Base-by-base conservation (phyloP, 2,329 filamentous ascomycete genomes). In the Colletotrichum chlorophyti region DNA sequence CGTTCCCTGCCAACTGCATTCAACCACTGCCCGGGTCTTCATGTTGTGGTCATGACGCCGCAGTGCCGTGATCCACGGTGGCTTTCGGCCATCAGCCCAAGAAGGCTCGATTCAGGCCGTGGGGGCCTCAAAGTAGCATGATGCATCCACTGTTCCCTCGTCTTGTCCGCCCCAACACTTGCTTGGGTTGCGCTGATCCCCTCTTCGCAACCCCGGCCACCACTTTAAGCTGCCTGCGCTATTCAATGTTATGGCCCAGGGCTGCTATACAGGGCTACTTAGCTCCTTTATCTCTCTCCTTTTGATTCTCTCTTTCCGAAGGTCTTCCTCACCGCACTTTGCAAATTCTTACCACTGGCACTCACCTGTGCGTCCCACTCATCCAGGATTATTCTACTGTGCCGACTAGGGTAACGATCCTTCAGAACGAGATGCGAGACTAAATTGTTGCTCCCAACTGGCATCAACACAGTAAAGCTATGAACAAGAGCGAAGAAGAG, bases 301-400 rank as follows among this genome's bases (percentile, higher is more conserved):
- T 50, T 26, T 29, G 10, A 10, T 10, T n/a, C 26, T 8, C 42
- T 45, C 27, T 21, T 45, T 29, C 14, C 34, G 17, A 32, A 4
- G 50, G 26, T 8, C 37, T 32, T 27, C 14, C 50, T 53, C 54
- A 58, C 54, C 54, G 54, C 54, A 58, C 54, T 58, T 58, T 54
- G 47, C n/a, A 5, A 37, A 19, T 34, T 40, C 19, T 29, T 41
- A 21, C 35, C 32, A 37, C 14, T 53, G 21, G 32, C 49, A 46
- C n/a, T n/a, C n/a, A n/a, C n/a, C n/a, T n/a, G n/a, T n/a, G n/a
- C n/a, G n/a, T n/a, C 17, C 50, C 53, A 9, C 29, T 12, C 23
- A 29, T 8, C 24, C 34, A n/a, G 15, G 23, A 8, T 21, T 21
- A 29, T 14, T 21, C 43, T 32, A 32, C 43, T 37, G 21, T 21